phyloP scores from a whole-genome alignment of 2,329 filamentous ascomycete genomes.

The Corinectria fuckeliana region DNA sequence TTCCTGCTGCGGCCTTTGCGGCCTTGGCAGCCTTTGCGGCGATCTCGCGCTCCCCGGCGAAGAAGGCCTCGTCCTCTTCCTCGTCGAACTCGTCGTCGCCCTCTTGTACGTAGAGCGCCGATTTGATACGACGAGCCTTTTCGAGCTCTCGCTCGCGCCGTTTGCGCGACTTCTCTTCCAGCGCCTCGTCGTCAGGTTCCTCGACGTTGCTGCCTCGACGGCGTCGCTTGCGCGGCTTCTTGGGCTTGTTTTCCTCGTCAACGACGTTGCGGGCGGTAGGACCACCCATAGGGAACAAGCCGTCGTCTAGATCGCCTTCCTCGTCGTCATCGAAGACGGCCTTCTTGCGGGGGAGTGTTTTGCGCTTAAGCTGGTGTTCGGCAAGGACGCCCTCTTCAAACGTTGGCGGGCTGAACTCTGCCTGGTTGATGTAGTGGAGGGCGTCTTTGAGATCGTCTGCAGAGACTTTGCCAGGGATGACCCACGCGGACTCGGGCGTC shows the following conservation, averaged over 20 bases:
- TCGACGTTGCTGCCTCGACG: constrained; percentile 55
- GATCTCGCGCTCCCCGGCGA: constrained; percentile 69
- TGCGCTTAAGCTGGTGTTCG: constrained; percentile 80
- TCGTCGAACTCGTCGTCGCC: constrained; percentile 91
- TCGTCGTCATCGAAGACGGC: constrained; percentile 76
- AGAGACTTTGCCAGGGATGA: constrained; percentile 71
- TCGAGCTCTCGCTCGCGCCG: constrained; percentile 75
- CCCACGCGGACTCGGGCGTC: constrained; percentile 78
- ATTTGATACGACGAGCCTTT: constrained; percentile 82
- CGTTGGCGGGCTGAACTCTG: constrained; percentile 77
- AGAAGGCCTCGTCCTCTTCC: constrained; percentile 75
- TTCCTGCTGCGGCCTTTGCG: constrained; percentile 34
- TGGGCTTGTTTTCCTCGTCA: constrained; percentile 64
- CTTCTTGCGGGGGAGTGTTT: constrained; percentile 60
- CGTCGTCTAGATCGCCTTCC: constrained; percentile 59
- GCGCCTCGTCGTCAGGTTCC: constrained; percentile 65
- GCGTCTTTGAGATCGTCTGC: constrained; percentile 71
- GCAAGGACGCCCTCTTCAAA: constrained; percentile 79
- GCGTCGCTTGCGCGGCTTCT: constrained; percentile 48
- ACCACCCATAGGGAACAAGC: constrained; percentile 73
- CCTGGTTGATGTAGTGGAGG: constrained; percentile 75
- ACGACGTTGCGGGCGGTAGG: constrained; percentile 63
- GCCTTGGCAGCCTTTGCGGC: constrained; percentile 59
- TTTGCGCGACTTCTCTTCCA: constrained; percentile 67
- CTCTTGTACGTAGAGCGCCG: constrained; percentile 77